Base-by-base conservation (phyloP, 805 yeast genomes). In the Zygoascus tannicola region DNA sequence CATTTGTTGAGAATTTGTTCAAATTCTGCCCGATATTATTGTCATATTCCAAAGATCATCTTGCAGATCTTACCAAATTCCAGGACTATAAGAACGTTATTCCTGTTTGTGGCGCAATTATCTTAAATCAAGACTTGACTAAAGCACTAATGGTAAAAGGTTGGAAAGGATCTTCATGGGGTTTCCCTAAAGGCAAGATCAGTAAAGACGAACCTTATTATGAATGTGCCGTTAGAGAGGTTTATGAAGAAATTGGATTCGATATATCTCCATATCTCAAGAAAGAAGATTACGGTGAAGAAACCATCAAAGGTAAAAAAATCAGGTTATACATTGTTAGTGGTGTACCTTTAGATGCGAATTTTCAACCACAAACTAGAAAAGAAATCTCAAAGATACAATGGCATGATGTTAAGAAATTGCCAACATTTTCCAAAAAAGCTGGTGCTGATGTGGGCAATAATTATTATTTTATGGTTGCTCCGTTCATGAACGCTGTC, bases 161-260 rank as follows among this genome's bases (percentile, higher is more conserved):
- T 3, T 78, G 80, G 40, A 94, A 85, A 50, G 64, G 67, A 26
- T 60, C 71, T n/a, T 65, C 82, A 1, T 92, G 97, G 97, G 83
- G 95, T 5, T 92, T 92, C 57, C 99, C 99, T 4, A 71, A 95
- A 60, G 99, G 99, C 4, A 92, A 92, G 63, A 92, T 92, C 45
- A 85, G 94, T 32, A 88, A 92, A 59, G 94, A 81, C 57, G 99
- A 92, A 66, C 68, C 78, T 14, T 98, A 92, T 62, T 72, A 78
- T 4, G 79, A 75, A 43, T 94, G 98, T 67, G 97, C 97, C 4
- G 64, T 85, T 12, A 75, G 99, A 55, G 99, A 92, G 60, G 87
- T 85, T 19, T 74, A 73, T 49, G 99, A 92, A 64, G 99, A 92
- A 63, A 90, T 88, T 14, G 95, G 97, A 0, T 88, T 81, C 56